Conservation (phyloP, 306 rosid species). For the Crotalaria pallida region DNA sequence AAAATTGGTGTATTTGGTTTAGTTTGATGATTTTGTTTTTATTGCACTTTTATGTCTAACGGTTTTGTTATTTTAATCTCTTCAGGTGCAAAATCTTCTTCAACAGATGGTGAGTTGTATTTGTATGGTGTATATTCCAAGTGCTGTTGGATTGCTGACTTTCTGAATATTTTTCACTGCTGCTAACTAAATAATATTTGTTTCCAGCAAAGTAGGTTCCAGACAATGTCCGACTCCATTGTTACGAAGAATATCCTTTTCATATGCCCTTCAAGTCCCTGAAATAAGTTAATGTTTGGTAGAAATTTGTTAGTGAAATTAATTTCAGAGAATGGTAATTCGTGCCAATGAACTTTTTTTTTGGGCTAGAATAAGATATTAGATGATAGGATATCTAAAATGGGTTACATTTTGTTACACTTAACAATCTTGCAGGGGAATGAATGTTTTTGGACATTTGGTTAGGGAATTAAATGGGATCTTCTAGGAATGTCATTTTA, state of each 20-base stretch:
- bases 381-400: neutral
- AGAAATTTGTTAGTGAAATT: neutral
- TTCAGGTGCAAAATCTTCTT: conserved; percentile 96
- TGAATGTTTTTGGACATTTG: neutral
- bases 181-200: conserved; percentile 27
- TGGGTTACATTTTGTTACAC: neutral
- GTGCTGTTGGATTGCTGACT: conserved; percentile 18
- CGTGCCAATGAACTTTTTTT: neutral
- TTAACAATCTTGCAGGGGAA: neutral
- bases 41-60: neutral
- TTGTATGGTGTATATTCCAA: conserved; percentile 9
- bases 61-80: neutral
- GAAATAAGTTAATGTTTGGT: neutral
- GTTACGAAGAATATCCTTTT: conserved; percentile 93
- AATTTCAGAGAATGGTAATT: neutral
- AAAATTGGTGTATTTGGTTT: neutral
- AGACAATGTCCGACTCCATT: conserved; percentile 88
- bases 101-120: conserved; percentile 89
- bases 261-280: neutral
- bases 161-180: neutral
- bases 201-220: conserved; percentile 89
- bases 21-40: neutral
- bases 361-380: neutral
- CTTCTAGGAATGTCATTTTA: neutral
- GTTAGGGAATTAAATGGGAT: neutral